phyloP scores from a whole-genome alignment of 179 eudicot genomes.

The Amaranthus tricolor region DNA sequence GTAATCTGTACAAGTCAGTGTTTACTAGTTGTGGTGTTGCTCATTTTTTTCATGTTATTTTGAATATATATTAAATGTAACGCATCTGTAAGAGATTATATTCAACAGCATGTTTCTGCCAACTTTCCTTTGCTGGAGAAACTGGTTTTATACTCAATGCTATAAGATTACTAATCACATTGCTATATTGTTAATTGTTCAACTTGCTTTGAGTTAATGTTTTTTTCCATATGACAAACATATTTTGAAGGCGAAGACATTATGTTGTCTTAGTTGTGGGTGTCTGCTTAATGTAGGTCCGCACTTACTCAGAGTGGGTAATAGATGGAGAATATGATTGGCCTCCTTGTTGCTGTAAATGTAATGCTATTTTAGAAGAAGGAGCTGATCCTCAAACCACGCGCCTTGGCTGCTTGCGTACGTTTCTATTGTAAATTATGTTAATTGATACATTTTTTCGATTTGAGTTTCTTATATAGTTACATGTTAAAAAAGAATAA shows the following conservation, averaged over 20 bases:
- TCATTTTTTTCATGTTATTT: not conserved
- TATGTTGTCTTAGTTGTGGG: not conserved
- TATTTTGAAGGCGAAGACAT: not conserved
- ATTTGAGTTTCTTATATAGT: not conserved
- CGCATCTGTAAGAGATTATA: not conserved
- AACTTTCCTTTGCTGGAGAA: not conserved
- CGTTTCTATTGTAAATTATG: conserved; percentile 29
- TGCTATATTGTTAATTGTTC: not conserved
- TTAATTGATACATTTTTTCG: conserved; percentile 1
- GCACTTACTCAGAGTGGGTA: conserved; percentile 95
- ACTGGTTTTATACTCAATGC: not conserved
- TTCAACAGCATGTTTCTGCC: not conserved
- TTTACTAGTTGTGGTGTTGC: not conserved
- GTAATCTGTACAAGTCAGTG: too few species aligned
- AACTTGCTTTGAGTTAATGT: not conserved
- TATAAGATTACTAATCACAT: not conserved
- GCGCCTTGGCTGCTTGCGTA: conserved; percentile 98
- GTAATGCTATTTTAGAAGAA: conserved; percentile 62
- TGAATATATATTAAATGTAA: not conserved
- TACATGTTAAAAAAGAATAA: conserved; percentile 3
- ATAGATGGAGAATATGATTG: conserved; percentile 97
- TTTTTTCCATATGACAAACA: not conserved
- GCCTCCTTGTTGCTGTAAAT: conserved; percentile 90
- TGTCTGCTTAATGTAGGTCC: conserved; percentile 43
- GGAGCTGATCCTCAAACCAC: conserved; percentile 67